These are phyloP conservation scores for Calonectria pseudoturangicola DNA, from an alignment of 2,329 filamentous ascomycete species.

Conservation along the genomic window DNA sequence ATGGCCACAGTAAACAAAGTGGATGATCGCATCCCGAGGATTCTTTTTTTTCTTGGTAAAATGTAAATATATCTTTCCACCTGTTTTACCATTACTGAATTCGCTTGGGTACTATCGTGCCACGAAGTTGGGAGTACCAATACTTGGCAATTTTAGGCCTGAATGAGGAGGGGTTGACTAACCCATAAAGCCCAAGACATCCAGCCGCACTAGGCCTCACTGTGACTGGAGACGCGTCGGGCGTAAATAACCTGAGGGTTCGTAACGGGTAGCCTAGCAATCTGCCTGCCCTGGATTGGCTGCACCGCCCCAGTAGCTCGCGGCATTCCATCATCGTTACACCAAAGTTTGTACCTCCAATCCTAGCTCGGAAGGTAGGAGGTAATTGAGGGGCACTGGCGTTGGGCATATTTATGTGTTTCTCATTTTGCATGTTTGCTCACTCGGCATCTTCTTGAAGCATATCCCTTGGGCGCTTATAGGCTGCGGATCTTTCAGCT, in stretches of 20 bases:
- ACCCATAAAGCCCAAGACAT: too few relatives aligned
- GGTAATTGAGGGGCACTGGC: slow-evolving; percentile 28
- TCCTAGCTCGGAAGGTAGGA: neutral
- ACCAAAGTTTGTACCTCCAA: slow-evolving; percentile 3
- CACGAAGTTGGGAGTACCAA: neutral
- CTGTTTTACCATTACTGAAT: neutral
- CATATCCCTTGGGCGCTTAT: slow-evolving; percentile 3
- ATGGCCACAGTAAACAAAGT: neutral
- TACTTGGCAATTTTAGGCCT: neutral
- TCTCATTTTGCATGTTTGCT: slow-evolving; percentile 10
- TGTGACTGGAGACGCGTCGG: too few relatives aligned
- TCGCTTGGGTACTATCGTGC: neutral
- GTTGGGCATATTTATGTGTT: slow-evolving; percentile 5
- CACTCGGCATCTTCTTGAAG: neutral
- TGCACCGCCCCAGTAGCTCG: slow-evolving; percentile 2
- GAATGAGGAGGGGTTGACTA: neutral
- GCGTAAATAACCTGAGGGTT: too few relatives aligned
- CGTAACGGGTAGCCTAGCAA: too few relatives aligned
- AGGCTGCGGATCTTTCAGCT: slow-evolving; percentile 8
- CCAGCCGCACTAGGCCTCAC: too few relatives aligned
- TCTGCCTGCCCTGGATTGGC: neutral
- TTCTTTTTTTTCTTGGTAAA: too few relatives aligned
- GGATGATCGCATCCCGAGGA: neutral
- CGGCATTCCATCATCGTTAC: slow-evolving; percentile 14
- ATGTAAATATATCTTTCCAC: neutral